These are phyloP conservation scores for Saccharomyces uvarum DNA, from an alignment of 1,139 yeast genomes.

Conservation along the genomic window DNA sequence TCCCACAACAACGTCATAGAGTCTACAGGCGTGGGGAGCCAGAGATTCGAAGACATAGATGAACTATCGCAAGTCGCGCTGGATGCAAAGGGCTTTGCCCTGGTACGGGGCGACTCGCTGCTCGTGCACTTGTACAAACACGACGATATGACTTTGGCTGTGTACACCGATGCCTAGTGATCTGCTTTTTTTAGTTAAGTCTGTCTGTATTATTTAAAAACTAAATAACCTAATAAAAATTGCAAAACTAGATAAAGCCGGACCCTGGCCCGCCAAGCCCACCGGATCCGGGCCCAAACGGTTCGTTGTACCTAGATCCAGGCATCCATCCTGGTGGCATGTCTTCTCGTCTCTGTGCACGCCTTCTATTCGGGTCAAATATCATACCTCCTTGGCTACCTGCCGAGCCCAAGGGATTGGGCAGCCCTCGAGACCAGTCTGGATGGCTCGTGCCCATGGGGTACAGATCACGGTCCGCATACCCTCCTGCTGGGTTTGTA, in stretches of 20 bases:
- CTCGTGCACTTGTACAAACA: conserved; percentile 22
- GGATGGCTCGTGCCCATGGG: conserved; percentile 36
- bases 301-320: conserved; percentile 37
- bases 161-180: conserved; percentile 16
- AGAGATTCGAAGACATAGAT: conserved; percentile 21
- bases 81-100: conserved; percentile 24
- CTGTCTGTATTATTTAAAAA: background rate
- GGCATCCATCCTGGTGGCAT: conserved; percentile 32
- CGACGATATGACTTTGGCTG: conserved; percentile 24
- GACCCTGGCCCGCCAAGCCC: conserved; percentile 13
- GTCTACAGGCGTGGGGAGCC: conserved; percentile 24
- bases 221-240: background rate
- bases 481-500: conserved; percentile 10
- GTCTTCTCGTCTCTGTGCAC: conserved; percentile 18
- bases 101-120: conserved; percentile 15
- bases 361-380: conserved; percentile 29
- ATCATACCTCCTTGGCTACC: conserved; percentile 35
- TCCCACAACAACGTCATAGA: conserved; percentile 22
- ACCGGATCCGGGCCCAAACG: conserved; percentile 22
- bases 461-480: conserved; percentile 36
- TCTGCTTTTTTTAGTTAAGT: conserved; percentile 1
- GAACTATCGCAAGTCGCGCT: conserved; percentile 19
- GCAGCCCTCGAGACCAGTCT: conserved; percentile 15
- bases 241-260: conserved; percentile 9
- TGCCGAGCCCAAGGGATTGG: conserved; percentile 6